Percentiles rank a stretch among this genome's conserved stretches.
Conservation (phyloP, 169 alveolate species). For the Theileria orientalis region DNA sequence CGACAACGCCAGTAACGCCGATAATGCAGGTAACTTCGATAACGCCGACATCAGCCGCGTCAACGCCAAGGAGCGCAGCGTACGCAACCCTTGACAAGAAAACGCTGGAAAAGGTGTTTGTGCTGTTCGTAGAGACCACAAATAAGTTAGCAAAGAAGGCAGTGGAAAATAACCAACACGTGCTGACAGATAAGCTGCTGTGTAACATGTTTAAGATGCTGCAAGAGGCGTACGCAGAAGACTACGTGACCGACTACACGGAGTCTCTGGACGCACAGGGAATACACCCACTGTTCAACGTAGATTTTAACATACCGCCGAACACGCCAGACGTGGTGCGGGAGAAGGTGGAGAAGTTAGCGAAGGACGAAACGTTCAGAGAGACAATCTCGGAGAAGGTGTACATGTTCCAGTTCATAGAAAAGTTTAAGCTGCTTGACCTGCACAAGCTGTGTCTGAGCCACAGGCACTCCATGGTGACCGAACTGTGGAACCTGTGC, state of each 20-base stretch:
- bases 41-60: no score
- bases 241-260: background rate
- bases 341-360: background rate
- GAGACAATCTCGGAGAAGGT: slow-evolving; percentile 20
- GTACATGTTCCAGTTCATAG: slow-evolving; percentile 24
- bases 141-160: slow-evolving; percentile 18
- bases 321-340: slow-evolving; percentile 28
- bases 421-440: slow-evolving; percentile 27
- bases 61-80: no score
- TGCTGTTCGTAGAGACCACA: slow-evolving; percentile 43
- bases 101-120: slow-evolving; percentile 27
- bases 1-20: no score
- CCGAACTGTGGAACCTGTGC: slow-evolving; percentile 25
- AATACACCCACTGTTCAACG: slow-evolving; percentile 21
- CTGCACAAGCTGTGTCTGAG: slow-evolving; percentile 14
- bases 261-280: background rate
- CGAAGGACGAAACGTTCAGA: slow-evolving; percentile 28
- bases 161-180: slow-evolving; percentile 17
- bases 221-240: slow-evolving; percentile 12
- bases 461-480: slow-evolving; percentile 29
- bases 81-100: background rate
- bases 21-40: no score
- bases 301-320: slow-evolving; percentile 28
- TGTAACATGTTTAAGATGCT: slow-evolving; percentile 30
- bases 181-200: slow-evolving; percentile 41